Conservation (phyloP, 2,329 filamentous ascomycete species). For the Lachnellula cervina region DNA sequence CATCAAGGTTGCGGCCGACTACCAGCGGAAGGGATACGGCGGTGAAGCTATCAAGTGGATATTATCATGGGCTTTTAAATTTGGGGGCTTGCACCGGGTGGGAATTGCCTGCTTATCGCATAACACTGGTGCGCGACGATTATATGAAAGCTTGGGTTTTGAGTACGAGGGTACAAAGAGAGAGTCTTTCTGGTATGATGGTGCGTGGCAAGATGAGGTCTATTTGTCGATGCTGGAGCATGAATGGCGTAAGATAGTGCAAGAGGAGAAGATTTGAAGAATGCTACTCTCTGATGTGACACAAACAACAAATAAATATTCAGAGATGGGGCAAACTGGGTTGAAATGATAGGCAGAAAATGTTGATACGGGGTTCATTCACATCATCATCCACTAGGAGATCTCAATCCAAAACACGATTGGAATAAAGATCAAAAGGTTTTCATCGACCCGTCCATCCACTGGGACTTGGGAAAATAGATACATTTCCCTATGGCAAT, state of each 20-base stretch:
- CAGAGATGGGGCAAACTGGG: too few relatives aligned
- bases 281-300: background rate
- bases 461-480: background rate
- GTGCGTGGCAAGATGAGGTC: constrained; percentile 34
- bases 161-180: constrained; percentile 32
- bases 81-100: constrained; percentile 35
- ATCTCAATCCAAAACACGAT: too few relatives aligned
- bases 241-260: constrained; percentile 26
- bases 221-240: constrained; percentile 33
- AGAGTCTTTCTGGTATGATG: constrained; percentile 33
- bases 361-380: too few relatives aligned
- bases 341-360: too few relatives aligned
- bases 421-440: too few relatives aligned
- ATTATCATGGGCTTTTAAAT: constrained; percentile 32
- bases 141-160: constrained; percentile 36
- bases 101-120: constrained; percentile 32
- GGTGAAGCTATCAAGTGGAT: constrained; percentile 37
- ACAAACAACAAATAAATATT: too few relatives aligned
- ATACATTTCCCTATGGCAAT: background rate
- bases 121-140: constrained; percentile 30
- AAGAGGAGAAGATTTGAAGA: background rate
- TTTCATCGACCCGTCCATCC: background rate
- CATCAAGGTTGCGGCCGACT: constrained; percentile 28
- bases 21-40: constrained; percentile 35
- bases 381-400: too few relatives aligned